Evolutionary conservation across 495 filamentous ascomycete species (phyloP).

Genomic region (Neurospora hispaniola): DNA sequence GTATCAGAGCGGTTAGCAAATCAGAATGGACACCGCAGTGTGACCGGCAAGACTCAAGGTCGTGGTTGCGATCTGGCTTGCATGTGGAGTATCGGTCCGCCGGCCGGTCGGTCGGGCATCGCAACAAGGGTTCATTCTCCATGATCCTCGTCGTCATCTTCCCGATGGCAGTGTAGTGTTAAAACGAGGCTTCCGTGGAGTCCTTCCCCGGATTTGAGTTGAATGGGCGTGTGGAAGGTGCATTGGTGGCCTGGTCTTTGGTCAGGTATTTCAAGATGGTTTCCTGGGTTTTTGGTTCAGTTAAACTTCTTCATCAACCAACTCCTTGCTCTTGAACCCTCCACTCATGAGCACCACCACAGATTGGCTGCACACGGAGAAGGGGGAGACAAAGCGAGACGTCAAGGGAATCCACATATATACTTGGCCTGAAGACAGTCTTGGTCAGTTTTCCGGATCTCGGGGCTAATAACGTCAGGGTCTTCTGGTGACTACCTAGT

Average conservation of each 20-base stretch:
- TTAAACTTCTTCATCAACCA: too few relatives aligned
- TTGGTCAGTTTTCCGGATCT: not conserved
- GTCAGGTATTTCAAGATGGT: too few relatives aligned
- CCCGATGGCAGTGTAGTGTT: not conserved
- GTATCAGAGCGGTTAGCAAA: slow-evolving; percentile 7
- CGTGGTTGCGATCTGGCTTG: slow-evolving; percentile 23
- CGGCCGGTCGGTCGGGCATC: slow-evolving; percentile 21
- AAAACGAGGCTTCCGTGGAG: not conserved
- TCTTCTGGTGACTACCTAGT: not conserved
- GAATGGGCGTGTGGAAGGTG: not conserved
- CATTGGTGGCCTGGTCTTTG: too few relatives aligned
- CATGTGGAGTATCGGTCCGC: slow-evolving; percentile 32
- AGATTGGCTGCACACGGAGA: not conserved
- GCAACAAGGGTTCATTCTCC: slow-evolving; percentile 10
- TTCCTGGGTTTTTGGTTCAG: too few relatives aligned
- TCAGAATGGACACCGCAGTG: slow-evolving; percentile 5
- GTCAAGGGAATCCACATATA: not conserved
- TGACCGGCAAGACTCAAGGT: slow-evolving; percentile 7
- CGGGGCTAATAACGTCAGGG: not conserved
- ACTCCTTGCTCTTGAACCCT: too few relatives aligned
- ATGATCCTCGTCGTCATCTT: not conserved
- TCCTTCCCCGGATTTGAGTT: not conserved
- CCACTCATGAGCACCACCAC: too few relatives aligned
- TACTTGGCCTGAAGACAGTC: not conserved
- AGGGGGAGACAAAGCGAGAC: not conserved